Conservation (phyloP, 2,329 filamentous ascomycete species). For the Fusarium sp. region DNA sequence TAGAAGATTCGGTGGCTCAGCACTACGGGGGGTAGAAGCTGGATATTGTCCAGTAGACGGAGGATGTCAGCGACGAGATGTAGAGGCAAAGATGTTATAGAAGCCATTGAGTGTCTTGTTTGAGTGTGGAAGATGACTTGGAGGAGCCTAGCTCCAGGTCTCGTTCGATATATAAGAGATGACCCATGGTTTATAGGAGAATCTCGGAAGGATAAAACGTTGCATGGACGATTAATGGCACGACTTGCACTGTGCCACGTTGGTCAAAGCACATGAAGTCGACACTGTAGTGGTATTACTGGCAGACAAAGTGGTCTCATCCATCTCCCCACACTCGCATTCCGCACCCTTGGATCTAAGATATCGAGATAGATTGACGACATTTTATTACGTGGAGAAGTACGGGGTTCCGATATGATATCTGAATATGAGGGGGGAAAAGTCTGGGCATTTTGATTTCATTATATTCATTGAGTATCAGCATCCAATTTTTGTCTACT, state of each 20-base stretch:
- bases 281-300: conserved; percentile 23
- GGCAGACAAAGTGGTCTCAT: conserved; percentile 33
- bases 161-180: background rate
- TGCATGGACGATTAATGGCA: conserved; percentile 21
- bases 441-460: background rate
- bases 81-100: conserved; percentile 37
- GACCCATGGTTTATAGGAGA: conserved; percentile 4
- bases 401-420: background rate
- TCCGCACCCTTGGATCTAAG: conserved; percentile 11
- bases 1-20: conserved; percentile 42
- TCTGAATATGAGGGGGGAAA: background rate
- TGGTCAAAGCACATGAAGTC: conserved; percentile 30
- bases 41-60: conserved; percentile 26
- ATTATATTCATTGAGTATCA: conserved; percentile 9
- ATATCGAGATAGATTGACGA: conserved; percentile 22
- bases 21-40: conserved; percentile 30
- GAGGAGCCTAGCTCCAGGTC: background rate
- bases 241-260: conserved; percentile 25
- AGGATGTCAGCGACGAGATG: conserved; percentile 41
- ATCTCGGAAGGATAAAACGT: background rate
- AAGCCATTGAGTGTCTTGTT: conserved; percentile 26
- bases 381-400: background rate
- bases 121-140: background rate
- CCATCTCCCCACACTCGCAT: conserved; percentile 40
- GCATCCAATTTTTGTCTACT: background rate